phyloP scores from a whole-genome alignment of 2,329 filamentous ascomycete genomes.

The Aspergillus sp. region DNA sequence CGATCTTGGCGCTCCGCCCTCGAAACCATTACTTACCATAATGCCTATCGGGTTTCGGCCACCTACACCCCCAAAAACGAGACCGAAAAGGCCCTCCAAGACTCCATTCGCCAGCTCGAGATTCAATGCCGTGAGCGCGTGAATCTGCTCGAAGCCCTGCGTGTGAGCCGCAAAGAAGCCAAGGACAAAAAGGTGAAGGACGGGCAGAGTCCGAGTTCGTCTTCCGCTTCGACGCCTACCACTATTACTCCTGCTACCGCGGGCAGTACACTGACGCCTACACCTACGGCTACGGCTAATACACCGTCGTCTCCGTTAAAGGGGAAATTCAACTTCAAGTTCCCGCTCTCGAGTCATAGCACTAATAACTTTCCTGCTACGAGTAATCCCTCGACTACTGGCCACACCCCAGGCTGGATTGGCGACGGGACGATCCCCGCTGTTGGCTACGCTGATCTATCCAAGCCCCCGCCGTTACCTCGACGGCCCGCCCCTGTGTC shows the following conservation, averaged over 20 bases:
- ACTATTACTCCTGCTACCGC: background rate
- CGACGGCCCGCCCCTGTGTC: slow-evolving; percentile 26
- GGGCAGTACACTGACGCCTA: slow-evolving; percentile 13
- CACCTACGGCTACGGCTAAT: slow-evolving; percentile 7
- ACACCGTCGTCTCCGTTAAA: slow-evolving; percentile 9
- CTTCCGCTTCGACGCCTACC: no score
- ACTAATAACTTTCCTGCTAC: background rate
- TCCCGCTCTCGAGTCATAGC: slow-evolving; percentile 6
- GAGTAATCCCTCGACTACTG: slow-evolving; percentile 11
- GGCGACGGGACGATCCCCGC: slow-evolving; percentile 75
- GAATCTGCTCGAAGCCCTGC: slow-evolving; percentile 74
- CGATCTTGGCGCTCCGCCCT: slow-evolving; percentile 84
- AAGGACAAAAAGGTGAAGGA: slow-evolving; percentile 25
- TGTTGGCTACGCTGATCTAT: slow-evolving; percentile 70
- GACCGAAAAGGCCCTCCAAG: slow-evolving; percentile 72
- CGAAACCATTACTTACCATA: slow-evolving; percentile 79
- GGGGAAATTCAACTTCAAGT: slow-evolving; percentile 18
- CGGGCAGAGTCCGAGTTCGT: background rate
- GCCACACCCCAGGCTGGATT: slow-evolving; percentile 52
- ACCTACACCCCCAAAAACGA: slow-evolving; percentile 65
- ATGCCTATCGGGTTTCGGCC: slow-evolving; percentile 63
- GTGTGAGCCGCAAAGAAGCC: slow-evolving; percentile 53
- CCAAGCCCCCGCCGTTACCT: slow-evolving; percentile 58
- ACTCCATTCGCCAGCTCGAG: slow-evolving; percentile 75
- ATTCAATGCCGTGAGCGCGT: slow-evolving; percentile 89